Evolutionary conservation across 768 basidiomycete genomes (phyloP), one percentile per base, ranked within the genome.

Genomic region (Tylopilus balloui): DNA sequence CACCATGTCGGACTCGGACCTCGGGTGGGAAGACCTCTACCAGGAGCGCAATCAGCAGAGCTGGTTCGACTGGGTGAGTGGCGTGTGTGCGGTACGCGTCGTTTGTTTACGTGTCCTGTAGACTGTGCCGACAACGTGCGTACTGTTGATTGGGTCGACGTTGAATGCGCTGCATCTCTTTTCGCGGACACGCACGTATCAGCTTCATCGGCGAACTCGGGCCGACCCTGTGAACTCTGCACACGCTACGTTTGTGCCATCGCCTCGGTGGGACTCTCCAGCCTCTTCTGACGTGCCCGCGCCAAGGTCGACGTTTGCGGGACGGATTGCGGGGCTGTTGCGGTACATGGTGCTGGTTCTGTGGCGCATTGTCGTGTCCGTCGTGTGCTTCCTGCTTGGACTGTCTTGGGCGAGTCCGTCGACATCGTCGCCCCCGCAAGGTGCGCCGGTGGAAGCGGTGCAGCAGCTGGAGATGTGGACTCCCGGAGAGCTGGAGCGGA

Each of bases 21-120:
- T 83, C 17, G 83, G 81, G 3, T 90, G 87, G 87, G 86, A 89
- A 58, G 83, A 86, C 61, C 79, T 89, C 70, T 83, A 86, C 51
- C 75, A 76, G 48, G 85, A 85, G 61, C 79, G 75, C 45, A 79
- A 76, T 59, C 78, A 78, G 21, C 70, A 73, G 17, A 72, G 81
- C 4, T 88, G 87, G 87, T 83, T 88, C 51, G 83, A 88, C 67
- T 92, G 89, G 89, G 89, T 88, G 46, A 54, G 76, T 64, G 20
- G 25, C 37, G 15, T 44, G 34, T 52, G 27, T 40, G 64, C 60
- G 48, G 17, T 9, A 35, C 14, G 29, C 28, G n/a, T 21, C 12
- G 37, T 38, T 21, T 42, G 37, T 55, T 59, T 43, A 54, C 41
- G 48, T 42, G 52, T 49, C 43, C 13, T 43, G 43, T 60, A 88